Evolutionary conservation across 2,329 filamentous ascomycete species (phyloP).

Genomic region (Exophiala aquamarina): DNA sequence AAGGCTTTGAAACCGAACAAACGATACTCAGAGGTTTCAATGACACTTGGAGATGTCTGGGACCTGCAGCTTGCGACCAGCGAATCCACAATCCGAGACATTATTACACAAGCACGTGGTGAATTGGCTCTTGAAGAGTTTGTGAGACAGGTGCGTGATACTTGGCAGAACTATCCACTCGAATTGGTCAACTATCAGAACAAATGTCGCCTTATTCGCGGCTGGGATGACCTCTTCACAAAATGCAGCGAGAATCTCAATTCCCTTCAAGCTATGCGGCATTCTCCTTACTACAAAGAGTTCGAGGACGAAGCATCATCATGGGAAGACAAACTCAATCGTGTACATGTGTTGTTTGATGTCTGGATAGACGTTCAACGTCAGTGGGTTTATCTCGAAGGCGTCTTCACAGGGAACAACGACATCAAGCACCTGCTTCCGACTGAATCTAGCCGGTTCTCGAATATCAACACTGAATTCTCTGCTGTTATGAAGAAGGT

Average conservation of each 20-base stretch:
- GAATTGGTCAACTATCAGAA: constrained; percentile 97
- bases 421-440: constrained; percentile 98
- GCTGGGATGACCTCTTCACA: constrained; percentile 96
- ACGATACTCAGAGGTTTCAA: constrained; percentile 87
- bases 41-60: constrained; percentile 99
- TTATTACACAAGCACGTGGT: constrained; percentile 92
- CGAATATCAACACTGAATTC: constrained; percentile 99
- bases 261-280: constrained; percentile 96
- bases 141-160: constrained; percentile 91
- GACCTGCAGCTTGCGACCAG: constrained; percentile 87
- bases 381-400: constrained; percentile 99
- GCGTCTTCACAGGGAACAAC: constrained; percentile 96
- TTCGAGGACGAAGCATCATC: constrained; percentile 96
- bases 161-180: constrained; percentile 91
- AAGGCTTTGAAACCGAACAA: constrained; percentile 91
- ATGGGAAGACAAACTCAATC: constrained; percentile 98
- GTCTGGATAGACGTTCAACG: constrained; percentile 99
- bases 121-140: constrained; percentile 99
- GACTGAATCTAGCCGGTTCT: constrained; percentile 93
- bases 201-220: constrained; percentile 94
- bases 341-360: constrained; percentile 95
- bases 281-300: constrained; percentile 98
- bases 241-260: constrained; percentile 98
- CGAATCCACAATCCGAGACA: constrained; percentile 84
- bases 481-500: constrained; percentile 99